These are phyloP conservation scores for Linderina pennispora DNA, from an alignment of 192 early-diverging fungal genomes.

Conservation along the genomic window DNA sequence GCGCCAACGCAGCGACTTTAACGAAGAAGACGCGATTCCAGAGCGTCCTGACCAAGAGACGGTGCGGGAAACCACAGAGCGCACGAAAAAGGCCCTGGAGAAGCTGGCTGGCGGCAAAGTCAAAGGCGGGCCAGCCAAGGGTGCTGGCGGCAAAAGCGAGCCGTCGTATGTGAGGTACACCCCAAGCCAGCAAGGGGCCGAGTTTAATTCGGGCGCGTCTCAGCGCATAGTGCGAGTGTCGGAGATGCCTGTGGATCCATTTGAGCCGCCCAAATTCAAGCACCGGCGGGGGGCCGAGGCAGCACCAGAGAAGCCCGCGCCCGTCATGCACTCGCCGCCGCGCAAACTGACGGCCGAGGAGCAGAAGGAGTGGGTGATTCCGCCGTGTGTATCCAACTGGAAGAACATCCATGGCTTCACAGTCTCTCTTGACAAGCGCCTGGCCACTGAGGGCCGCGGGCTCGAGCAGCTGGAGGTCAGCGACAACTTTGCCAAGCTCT, in stretches of 20 bases:
- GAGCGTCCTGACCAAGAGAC: slow-evolving; percentile 73
- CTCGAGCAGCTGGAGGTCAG: slow-evolving; percentile 85
- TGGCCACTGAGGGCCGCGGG: slow-evolving; percentile 95
- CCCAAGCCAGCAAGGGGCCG: slow-evolving; percentile 65
- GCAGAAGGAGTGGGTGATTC: slow-evolving; percentile 95
- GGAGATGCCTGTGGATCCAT: slow-evolving; percentile 92
- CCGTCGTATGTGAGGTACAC: slow-evolving; percentile 90
- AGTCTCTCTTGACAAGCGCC: slow-evolving; percentile 96
- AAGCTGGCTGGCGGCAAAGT: slow-evolving; percentile 76
- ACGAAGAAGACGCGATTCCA: slow-evolving; percentile 59
- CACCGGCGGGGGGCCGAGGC: slow-evolving; percentile 84
- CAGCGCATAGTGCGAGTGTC: slow-evolving; percentile 94
- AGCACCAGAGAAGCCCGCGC: slow-evolving; percentile 90
- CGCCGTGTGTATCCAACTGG: slow-evolving; percentile 99
- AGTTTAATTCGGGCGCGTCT: slow-evolving; percentile 64
- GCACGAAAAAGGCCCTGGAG: slow-evolving; percentile 84
- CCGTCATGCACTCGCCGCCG: slow-evolving; percentile 97
- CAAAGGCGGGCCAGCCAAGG: slow-evolving; percentile 58
- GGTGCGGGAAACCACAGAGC: slow-evolving; percentile 76
- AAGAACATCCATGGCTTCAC: slow-evolving; percentile 99
- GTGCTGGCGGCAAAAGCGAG: slow-evolving; percentile 43
- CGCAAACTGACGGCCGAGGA: slow-evolving; percentile 94
- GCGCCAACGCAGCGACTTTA: slow-evolving; percentile 59
- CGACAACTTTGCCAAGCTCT: slow-evolving; percentile 94
- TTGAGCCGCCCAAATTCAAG: slow-evolving; percentile 92